Evolutionary conservation across 108 stramenopile genomes (phyloP), one percentile per base, ranked within the genome.

Genomic region (Nitzschia palea): DNA sequence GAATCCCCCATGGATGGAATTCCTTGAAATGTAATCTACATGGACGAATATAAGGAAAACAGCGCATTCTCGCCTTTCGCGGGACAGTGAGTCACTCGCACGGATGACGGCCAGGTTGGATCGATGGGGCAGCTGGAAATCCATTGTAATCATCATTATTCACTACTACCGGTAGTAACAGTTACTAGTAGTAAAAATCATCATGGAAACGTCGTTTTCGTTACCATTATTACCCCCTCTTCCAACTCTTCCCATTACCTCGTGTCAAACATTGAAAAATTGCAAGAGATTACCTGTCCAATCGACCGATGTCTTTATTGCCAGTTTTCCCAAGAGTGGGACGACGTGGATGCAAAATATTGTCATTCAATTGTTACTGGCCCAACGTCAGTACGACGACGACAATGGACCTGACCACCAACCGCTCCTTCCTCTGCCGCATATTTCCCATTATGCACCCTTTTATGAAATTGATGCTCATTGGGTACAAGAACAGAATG

Each of bases 321-420:
- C 81, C 65, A 78, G 79, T 2, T 88, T 80, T 64, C 87, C 87
- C 12, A 88, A 91, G 62, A 66, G 65, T 28, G 89, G 89, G 0
- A 91, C 89, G 25, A 91, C 89, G 1, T 91, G 89, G 89, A 87
- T 73, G 40, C 89, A 91, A 57, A 76, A 78, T 61, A 84, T 87
- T 66, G 77, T 87, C 2, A 35, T 80, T 30, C 67, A 67, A 18
- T 58, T 91, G 29, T 28, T 91, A 6, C 34, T 73, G 64, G 72
- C 45, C 43, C 45, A 64, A 17, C 36, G 61, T 35, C 17, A 44
- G 27, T 36, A 10, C 26, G 18, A 26, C 25, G 2, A 80, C 62
- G 53, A 27, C 33, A 33, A 0, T 8, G 26, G 29, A 0, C 10
- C 29, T 0, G 23, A 30, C 59, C 15, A 27, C 67, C 67, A 12